Evolutionary conservation across 2,329 filamentous ascomycete species (phyloP), one percentile per base, ranked within the genome.

Genomic region (Alternaria novae-zelandiae): DNA sequence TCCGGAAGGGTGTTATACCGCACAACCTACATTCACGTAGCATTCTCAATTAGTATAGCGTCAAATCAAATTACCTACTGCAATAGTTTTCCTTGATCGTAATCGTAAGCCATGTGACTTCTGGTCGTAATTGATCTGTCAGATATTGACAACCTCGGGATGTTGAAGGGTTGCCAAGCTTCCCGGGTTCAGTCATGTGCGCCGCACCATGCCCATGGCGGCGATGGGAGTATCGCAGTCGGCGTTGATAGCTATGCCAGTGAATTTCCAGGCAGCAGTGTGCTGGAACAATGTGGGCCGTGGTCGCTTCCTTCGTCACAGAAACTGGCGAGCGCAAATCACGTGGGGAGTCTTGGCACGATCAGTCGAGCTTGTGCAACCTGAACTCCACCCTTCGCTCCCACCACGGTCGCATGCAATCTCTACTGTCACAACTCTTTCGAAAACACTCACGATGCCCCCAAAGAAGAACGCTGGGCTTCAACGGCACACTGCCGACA

Each of bases 11-110:
- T n/a, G 32, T 36, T 3, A 32, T 4, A 32, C 30, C 30, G 3
- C 13, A 4, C 1, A 32, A 4, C 30, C 13, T 32, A 32, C 30
- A 2, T 32, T 32, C 0, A 2, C 1, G 1, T 0, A 32, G 30
- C 32, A 36, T 36, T 36, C 2, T 36, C 2, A 32, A 32, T 36
- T 36, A 36, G 32, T 36, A n/a, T 36, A 36, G 32, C 32, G 15
- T n/a, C 32, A 36, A 36, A 36, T 36, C 15, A 36, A 36, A 36
- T 36, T 36, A 5, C 32, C 32, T 36, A 36, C 32, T 36, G 32
- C 32, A 36, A 36, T 3, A 36, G 7, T 2, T 36, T 9, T n/a
- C 32, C 32, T 36, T 36, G 32, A 36, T 36, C 32, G 32, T 36
- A 36, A n/a, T 9, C 7, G 32, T 36, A 36, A 3, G 32, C 7